These are phyloP conservation scores for Gamsiella multidivaricata DNA, from an alignment of 192 early-diverging fungal genomes.

Conservation along the genomic window DNA sequence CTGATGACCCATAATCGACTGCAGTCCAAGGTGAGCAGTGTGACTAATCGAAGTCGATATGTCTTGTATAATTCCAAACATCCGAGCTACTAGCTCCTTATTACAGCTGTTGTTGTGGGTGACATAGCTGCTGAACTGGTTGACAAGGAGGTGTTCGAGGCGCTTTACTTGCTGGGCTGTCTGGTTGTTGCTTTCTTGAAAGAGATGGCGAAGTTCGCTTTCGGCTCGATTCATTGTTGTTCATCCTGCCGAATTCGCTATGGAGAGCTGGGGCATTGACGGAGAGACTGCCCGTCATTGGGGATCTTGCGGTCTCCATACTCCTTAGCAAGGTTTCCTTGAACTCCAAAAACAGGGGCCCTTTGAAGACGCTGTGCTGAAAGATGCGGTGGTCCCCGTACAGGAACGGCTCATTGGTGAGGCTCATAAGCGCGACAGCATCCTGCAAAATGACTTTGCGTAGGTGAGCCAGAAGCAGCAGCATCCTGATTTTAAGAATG, in stretches of 20 bases:
- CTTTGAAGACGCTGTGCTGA: background rate
- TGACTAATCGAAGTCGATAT: too few species aligned
- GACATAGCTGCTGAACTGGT: too few species aligned
- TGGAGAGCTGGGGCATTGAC: conserved; percentile 10
- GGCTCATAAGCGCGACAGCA: background rate
- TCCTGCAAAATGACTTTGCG: conserved; percentile 28
- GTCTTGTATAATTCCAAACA: too few species aligned
- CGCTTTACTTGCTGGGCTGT: too few species aligned
- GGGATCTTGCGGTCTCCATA: background rate
- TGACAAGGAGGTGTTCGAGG: too few species aligned
- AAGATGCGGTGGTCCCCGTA: conserved; percentile 3
- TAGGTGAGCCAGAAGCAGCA: conserved; percentile 2
- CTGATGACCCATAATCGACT: too few species aligned
- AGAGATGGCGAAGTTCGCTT: too few species aligned
- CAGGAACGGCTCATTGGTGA: background rate
- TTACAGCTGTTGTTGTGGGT: too few species aligned
- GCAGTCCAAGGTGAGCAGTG: too few species aligned
- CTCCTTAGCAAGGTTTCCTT: background rate
- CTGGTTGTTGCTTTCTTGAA: too few species aligned
- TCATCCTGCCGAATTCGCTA: background rate
- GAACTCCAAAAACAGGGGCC: background rate
- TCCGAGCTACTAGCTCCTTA: too few species aligned
- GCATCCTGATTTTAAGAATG: background rate
- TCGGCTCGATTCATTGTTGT: too few species aligned
- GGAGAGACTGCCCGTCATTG: background rate